Evolutionary conservation across 805 yeast species (phyloP).

Genomic region (Saccharomycopsis schoenii): DNA sequence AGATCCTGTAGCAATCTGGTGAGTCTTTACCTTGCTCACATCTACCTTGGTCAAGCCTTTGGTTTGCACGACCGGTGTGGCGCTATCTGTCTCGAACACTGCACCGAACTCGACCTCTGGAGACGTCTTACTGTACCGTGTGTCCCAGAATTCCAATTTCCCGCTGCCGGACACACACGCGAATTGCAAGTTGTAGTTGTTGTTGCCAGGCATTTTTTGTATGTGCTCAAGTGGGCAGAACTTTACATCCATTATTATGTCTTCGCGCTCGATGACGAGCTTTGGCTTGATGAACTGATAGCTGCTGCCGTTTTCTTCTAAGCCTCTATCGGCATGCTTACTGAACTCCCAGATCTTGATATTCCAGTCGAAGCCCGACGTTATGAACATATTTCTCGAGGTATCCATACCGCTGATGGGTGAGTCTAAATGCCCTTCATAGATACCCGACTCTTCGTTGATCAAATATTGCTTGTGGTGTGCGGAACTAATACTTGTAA

Average conservation of each 20-base stretch:
- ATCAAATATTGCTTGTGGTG: not conserved
- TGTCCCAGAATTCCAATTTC: slow-evolving; percentile 25
- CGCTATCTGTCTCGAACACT: not conserved
- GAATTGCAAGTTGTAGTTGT: slow-evolving; percentile 21
- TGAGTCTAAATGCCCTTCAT: slow-evolving; percentile 21
- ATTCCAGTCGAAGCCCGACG: slow-evolving; percentile 27
- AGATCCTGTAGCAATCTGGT: slow-evolving; percentile 13
- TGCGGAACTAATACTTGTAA: not conserved
- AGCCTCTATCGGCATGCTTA: not conserved
- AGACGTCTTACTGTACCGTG: slow-evolving; percentile 22
- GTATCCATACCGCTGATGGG: slow-evolving; percentile 22
- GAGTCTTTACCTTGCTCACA: slow-evolving; percentile 3
- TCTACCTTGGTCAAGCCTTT: slow-evolving; percentile 3
- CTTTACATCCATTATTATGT: slow-evolving; percentile 22
- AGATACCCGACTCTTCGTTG: slow-evolving; percentile 17
- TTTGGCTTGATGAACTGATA: slow-evolving; percentile 17
- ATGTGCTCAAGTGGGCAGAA: slow-evolving; percentile 20
- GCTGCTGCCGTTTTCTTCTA: not conserved
- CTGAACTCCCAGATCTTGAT: slow-evolving; percentile 23
- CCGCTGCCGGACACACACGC: slow-evolving; percentile 25
- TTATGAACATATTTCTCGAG: slow-evolving; percentile 21
- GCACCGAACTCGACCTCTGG: slow-evolving; percentile 17
- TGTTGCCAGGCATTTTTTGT: not conserved
- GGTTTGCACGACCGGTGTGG: not conserved
- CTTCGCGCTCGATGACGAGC: slow-evolving; percentile 21